Evolutionary conservation across 495 filamentous ascomycete species (phyloP).

Genomic region (Podospora pseudopauciseta): DNA sequence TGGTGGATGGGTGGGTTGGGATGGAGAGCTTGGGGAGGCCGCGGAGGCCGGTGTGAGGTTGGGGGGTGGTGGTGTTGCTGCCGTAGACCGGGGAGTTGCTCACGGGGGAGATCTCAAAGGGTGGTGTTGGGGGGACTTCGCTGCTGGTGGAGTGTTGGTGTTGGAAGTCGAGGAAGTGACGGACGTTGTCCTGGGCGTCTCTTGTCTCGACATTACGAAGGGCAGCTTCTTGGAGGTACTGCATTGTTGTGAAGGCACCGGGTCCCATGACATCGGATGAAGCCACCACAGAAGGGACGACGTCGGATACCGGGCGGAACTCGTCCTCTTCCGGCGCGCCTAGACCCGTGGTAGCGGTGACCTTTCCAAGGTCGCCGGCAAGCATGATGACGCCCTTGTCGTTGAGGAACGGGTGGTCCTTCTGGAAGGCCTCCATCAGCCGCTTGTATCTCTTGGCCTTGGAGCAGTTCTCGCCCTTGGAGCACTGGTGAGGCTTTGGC

Average conservation of each 20-base stretch:
- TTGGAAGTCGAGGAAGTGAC: conserved; percentile 81
- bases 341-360: conserved; percentile 53
- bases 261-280: conserved; percentile 86
- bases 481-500: conserved; percentile 79
- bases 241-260: conserved; percentile 54
- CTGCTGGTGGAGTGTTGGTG: conserved; percentile 50
- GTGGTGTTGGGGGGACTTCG: conserved; percentile 55
- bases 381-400: conserved; percentile 60
- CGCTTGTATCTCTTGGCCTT: conserved; percentile 74
- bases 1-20: conserved; percentile 30
- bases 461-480: conserved; percentile 83
- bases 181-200: conserved; percentile 88
- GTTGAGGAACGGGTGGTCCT: conserved; percentile 62
- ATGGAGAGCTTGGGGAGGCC: conserved; percentile 58
- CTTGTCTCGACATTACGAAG: conserved; percentile 62
- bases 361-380: conserved; percentile 67
- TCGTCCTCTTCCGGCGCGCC: conserved; percentile 40
- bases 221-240: conserved; percentile 63
- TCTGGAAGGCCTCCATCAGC: conserved; percentile 61
- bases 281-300: conserved; percentile 75
- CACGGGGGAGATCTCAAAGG: conserved; percentile 48
- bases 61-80: conserved; percentile 26
- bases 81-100: conserved; percentile 4
- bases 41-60: conserved; percentile 49
- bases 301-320: conserved; percentile 57